Evolutionary conservation across 805 yeast genomes (phyloP).

Genomic region (Metschnikowia amazonensis): DNA sequence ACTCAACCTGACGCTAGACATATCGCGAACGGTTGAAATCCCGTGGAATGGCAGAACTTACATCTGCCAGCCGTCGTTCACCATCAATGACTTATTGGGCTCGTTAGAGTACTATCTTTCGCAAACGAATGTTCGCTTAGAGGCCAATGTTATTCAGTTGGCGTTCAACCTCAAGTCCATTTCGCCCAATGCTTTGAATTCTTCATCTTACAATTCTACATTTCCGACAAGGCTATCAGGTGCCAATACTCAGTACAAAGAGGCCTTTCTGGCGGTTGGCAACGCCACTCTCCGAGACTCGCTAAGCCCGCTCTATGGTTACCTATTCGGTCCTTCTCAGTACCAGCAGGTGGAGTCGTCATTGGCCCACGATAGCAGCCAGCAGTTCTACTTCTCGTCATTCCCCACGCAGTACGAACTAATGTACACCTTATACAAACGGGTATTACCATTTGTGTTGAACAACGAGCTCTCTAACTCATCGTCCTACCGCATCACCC

Average conservation of each 20-base stretch:
- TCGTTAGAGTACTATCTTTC: constrained; percentile 19
- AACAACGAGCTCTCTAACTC: constrained; percentile 20
- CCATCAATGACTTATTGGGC: constrained; percentile 23
- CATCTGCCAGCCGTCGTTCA: constrained; percentile 28
- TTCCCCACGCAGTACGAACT: constrained; percentile 30
- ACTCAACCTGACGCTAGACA: constrained; percentile 21
- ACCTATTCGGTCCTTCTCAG: constrained; percentile 28
- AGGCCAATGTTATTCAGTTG: constrained; percentile 32
- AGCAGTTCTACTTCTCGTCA: constrained; percentile 15
- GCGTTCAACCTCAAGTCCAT: constrained; percentile 27
- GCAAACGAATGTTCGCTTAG: constrained; percentile 30
- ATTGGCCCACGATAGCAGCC: not conserved
- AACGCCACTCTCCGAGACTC: constrained; percentile 29
- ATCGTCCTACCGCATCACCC: constrained; percentile 22
- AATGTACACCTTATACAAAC: constrained; percentile 24
- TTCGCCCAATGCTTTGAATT: constrained; percentile 19
- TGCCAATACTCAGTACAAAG: not conserved
- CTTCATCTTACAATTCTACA: not conserved
- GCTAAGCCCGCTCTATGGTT: constrained; percentile 18
- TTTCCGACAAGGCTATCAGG: no score
- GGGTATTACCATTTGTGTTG: constrained; percentile 28
- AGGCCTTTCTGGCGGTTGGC: constrained; percentile 19
- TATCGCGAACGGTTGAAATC: constrained; percentile 13
- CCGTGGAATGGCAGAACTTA: constrained; percentile 27
- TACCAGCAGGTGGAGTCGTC: not conserved